These are phyloP conservation scores for Triangularia verruculosa DNA, from an alignment of 2,329 filamentous ascomycete species.

Conservation along the genomic window DNA sequence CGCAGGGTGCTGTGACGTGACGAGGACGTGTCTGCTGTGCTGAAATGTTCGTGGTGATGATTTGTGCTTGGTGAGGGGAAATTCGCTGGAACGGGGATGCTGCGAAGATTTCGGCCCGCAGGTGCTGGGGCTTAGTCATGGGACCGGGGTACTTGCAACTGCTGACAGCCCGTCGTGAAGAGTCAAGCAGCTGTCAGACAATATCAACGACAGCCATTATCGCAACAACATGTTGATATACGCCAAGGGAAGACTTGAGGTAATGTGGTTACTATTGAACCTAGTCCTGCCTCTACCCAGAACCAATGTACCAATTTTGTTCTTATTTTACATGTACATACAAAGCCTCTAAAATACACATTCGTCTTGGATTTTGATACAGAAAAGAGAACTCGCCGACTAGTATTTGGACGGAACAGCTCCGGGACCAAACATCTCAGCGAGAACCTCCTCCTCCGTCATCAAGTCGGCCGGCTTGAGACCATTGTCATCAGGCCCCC, in stretches of 20 bases:
- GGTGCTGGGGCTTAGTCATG: constrained; percentile 14
- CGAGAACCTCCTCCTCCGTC: constrained; percentile 20
- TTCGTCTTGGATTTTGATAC: neutral
- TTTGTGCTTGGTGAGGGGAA: constrained; percentile 31
- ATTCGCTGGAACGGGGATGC: constrained; percentile 18
- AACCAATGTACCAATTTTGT: neutral
- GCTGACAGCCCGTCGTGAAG: neutral
- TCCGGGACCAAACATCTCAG: constrained; percentile 2
- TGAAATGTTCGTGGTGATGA: constrained; percentile 46
- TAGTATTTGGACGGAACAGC: neutral
- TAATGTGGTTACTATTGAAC: neutral
- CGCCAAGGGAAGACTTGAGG: neutral
- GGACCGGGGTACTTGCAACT: neutral
- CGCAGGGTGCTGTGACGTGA: constrained; percentile 23
- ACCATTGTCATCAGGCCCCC: neutral
- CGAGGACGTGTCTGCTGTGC: constrained; percentile 34
- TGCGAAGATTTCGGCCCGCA: constrained; percentile 25
- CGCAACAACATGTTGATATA: neutral
- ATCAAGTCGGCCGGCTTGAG: constrained; percentile 8
- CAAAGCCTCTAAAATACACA: neutral
- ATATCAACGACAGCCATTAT: neutral
- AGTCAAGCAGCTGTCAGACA: neutral
- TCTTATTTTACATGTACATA: neutral
- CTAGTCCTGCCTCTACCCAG: neutral
- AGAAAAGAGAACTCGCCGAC: neutral